Percentiles rank a stretch among this genome's conserved stretches.
Conservation (phyloP, 352 stramenopile genomes). For the Phytophthora fragariaefolia region DNA sequence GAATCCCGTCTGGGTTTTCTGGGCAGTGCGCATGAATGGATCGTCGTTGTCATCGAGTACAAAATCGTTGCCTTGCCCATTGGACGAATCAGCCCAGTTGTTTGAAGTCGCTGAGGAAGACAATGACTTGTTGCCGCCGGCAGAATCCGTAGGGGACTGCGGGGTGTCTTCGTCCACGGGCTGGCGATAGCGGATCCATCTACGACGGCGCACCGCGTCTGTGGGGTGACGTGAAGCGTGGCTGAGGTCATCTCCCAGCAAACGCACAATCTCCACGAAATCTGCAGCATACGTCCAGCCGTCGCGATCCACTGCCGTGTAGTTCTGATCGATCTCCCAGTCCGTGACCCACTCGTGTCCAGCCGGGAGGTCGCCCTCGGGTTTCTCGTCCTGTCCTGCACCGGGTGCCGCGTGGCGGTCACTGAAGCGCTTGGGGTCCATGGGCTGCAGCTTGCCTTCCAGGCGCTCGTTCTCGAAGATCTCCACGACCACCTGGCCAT, state of each 20-base stretch:
- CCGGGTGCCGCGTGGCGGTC: conserved; percentile 63
- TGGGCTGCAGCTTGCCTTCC: conserved; percentile 71
- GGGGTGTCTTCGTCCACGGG: conserved; percentile 47
- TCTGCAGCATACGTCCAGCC: conserved; percentile 88
- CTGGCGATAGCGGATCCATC: conserved; percentile 83
- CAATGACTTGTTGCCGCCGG: conserved; percentile 45
- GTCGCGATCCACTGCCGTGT: conserved; percentile 80
- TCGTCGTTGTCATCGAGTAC: conserved; percentile 76
- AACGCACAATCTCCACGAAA: conserved; percentile 78
- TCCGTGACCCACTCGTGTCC: conserved; percentile 83
- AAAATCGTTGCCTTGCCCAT: conserved; percentile 43
- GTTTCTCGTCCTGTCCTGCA: conserved; percentile 68
- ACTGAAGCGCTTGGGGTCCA: conserved; percentile 79
- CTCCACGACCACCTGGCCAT: conserved; percentile 76
- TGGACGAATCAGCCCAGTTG: conserved; percentile 59
- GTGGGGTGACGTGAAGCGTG: conserved; percentile 85
- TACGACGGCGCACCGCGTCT: conserved; percentile 75
- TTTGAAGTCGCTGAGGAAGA: conserved; percentile 46
- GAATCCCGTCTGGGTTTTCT: conserved; percentile 88
- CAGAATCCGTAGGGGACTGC: conserved; percentile 61
- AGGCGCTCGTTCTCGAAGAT: conserved; percentile 90
- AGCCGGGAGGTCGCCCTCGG: conserved; percentile 66
- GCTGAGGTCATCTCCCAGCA: conserved; percentile 82
- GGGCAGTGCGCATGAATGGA: conserved; percentile 84
- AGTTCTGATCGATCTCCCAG: conserved; percentile 87